Evolutionary conservation across 371 early-diverging fungal species (phyloP), one percentile per base, ranked within the genome.

Genomic region (Mortierella sp.): DNA sequence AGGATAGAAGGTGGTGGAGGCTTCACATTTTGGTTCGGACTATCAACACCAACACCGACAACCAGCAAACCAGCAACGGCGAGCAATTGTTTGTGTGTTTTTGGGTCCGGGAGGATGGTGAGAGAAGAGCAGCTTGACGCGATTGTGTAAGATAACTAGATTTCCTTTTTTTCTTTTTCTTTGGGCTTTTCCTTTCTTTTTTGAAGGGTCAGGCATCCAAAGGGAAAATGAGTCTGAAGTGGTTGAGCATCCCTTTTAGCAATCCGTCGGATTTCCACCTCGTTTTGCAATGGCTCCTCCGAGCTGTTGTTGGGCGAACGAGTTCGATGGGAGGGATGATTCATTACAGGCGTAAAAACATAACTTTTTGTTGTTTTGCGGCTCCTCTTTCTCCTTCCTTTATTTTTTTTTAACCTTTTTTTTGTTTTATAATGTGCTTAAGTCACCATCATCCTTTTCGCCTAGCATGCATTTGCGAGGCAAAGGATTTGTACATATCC

Each of bases 161-260:
- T 84, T 84, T 84, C 85, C 85, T 84, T 84, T 84, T 81, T 80
- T 80, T 81, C 85, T 81, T 81, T 80, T 80, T 77, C 85, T 81
- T 81, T 84, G 78, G 69, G 61, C 59, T 55, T 70, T 69, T 46
- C 28, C 28, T 44, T 50, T 74, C 43, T 14, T 34, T 37, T 50
- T 21, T n/a, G 37, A 44, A 53, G 44, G 71, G 37, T 37, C n/a
- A 48, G 53, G 48, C 40, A 53, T 67, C 53, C 81, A 71, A 71
- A 78, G 85, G 85, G 85, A 84, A 84, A 84, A 83, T 83, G 84
- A 84, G 85, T 84, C 85, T 84, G 85, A 84, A 84, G 85, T 84
- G 85, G 85, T 84, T 83, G 83, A 69, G 72, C 84, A 80, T 75
- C 82, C 72, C 69, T 53, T 70, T 71, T 69, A 59, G 61, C 57